phyloP scores from a whole-genome alignment of 768 basidiomycete genomes.

The Russula virescens region DNA sequence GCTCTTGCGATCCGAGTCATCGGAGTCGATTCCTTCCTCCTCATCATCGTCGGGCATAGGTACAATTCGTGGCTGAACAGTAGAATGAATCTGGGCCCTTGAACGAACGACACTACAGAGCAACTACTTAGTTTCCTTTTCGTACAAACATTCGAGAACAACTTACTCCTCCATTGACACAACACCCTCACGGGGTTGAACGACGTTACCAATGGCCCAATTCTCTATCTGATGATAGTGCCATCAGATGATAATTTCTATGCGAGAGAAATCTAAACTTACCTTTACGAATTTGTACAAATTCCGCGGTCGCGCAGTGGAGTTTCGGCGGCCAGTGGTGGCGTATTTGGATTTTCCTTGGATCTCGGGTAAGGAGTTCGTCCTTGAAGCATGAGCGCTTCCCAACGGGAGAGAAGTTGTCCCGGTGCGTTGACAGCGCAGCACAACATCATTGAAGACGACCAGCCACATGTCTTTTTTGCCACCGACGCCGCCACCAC shows the following conservation, averaged over 20 bases:
- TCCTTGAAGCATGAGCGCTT: slow-evolving; percentile 57
- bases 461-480: slow-evolving; percentile 94
- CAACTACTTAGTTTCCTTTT: slow-evolving; percentile 15
- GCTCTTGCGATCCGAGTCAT: slow-evolving; percentile 83
- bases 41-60: slow-evolving; percentile 65
- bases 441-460: slow-evolving; percentile 90
- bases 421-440: slow-evolving; percentile 87
- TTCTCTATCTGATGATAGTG: slow-evolving; percentile 61
- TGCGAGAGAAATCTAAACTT: slow-evolving; percentile 22
- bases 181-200: slow-evolving; percentile 72
- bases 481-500: slow-evolving; percentile 46
- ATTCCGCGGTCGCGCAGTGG: slow-evolving; percentile 81
- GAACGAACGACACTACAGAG: slow-evolving; percentile 60
- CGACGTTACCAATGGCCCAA: slow-evolving; percentile 75
- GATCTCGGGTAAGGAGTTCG: slow-evolving; percentile 76
- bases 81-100: slow-evolving; percentile 50
- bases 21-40: slow-evolving; percentile 57
- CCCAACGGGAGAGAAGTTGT: slow-evolving; percentile 80
- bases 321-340: slow-evolving; percentile 67
- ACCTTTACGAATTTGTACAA: slow-evolving; percentile 92
- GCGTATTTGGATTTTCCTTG: slow-evolving; percentile 83
- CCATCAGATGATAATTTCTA: slow-evolving; percentile 9
- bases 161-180: slow-evolving; percentile 90
- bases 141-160: neutral
- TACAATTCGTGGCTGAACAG: slow-evolving; percentile 59